phyloP scores from a whole-genome alignment of 1,284 basidiomycete genomes.

The Sphagnurus paluster region DNA sequence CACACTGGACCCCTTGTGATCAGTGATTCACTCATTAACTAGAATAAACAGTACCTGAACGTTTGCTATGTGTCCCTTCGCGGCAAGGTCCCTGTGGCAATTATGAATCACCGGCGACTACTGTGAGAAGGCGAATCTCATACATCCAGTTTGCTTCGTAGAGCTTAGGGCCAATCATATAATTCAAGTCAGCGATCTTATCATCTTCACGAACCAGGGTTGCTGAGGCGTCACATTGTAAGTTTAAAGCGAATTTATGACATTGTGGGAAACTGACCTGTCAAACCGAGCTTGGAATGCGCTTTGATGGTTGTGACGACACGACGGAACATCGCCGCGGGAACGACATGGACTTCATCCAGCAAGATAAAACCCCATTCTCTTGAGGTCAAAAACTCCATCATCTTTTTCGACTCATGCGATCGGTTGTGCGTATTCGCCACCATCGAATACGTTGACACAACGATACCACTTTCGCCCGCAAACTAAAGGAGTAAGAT shows the following conservation, averaged over 20 bases:
- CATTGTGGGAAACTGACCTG: slow-evolving; percentile 52
- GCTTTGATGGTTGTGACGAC: slow-evolving; percentile 98
- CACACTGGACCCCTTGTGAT: slow-evolving; percentile 61
- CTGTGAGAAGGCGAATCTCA: slow-evolving; percentile 16
- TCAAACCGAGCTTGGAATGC: slow-evolving; percentile 94
- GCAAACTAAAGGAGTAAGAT: slow-evolving; percentile 73
- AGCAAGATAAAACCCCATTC: slow-evolving; percentile 96
- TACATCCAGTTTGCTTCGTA: slow-evolving; percentile 99
- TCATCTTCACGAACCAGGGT: slow-evolving; percentile 99
- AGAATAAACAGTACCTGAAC: slow-evolving; percentile 72
- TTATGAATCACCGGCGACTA: slow-evolving; percentile 8
- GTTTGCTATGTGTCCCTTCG: slow-evolving; percentile 99
- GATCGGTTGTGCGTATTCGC: slow-evolving; percentile 96
- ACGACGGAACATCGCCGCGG: slow-evolving; percentile 94
- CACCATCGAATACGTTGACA: slow-evolving; percentile 98
- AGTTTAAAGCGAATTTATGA: not conserved
- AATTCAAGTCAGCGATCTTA: slow-evolving; percentile 98
- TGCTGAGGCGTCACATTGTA: slow-evolving; percentile 45
- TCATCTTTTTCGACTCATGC: slow-evolving; percentile 97
- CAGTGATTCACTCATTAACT: not conserved
- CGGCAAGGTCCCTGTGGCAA: slow-evolving; percentile 78
- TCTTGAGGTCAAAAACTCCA: slow-evolving; percentile 93
- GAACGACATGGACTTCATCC: slow-evolving; percentile 97
- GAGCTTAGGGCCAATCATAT: slow-evolving; percentile 98
- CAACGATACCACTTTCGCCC: slow-evolving; percentile 92